A percentile compares a stretch with the other conserved stretches of the same genome.
phyloP scores from a whole-genome alignment of 345 rosid genomes.

The Eucalyptus paniculata region DNA sequence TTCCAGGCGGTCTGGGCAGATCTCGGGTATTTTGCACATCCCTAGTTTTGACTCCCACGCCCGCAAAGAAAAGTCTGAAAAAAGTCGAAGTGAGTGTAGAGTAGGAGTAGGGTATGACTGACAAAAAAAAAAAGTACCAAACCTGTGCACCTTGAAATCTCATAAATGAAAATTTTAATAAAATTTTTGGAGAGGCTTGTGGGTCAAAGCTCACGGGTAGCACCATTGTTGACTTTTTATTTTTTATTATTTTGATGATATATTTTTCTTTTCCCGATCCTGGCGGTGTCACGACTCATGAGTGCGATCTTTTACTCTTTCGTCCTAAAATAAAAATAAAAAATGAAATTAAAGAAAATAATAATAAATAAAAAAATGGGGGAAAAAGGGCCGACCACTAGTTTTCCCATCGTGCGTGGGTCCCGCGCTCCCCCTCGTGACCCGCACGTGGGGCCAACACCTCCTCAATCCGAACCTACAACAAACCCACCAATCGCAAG shows the following conservation, averaged over 20 bases:
- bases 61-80: too few species aligned
- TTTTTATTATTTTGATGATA: neutral
- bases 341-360: neutral
- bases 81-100: too few species aligned
- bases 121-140: neutral
- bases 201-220: neutral
- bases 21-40: too few species aligned
- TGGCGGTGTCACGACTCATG: neutral
- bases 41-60: too few species aligned
- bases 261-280: neutral
- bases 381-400: neutral
- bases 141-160: neutral
- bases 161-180: neutral
- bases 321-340: neutral
- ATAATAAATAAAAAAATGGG: neutral
- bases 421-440: neutral
- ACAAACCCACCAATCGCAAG: neutral
- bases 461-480: neutral
- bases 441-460: neutral
- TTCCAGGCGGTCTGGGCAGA: too few species aligned
- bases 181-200: neutral
- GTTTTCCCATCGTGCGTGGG: neutral
- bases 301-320: neutral
- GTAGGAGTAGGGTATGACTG: accelerated
- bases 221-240: neutral